Conservation (phyloP, 108 stramenopile genomes). For the Cyclotella kingstonii region DNA sequence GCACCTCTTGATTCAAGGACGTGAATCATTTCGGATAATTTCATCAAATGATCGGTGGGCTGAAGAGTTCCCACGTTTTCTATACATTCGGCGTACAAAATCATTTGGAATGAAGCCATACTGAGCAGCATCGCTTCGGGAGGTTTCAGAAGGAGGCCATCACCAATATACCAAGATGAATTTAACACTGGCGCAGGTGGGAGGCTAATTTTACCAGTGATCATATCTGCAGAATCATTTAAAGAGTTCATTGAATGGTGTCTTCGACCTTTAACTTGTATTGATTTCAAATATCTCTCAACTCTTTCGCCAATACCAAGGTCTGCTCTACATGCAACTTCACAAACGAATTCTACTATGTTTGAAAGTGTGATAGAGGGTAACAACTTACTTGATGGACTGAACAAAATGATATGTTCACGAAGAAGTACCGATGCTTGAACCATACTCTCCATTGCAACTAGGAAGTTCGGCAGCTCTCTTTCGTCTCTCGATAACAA, state of each 20-base stretch:
- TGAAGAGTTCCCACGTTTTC: neutral
- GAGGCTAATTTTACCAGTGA: slow-evolving; percentile 7
- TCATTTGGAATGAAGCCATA: slow-evolving; percentile 52
- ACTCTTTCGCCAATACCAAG: slow-evolving; percentile 71
- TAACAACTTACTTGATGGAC: slow-evolving; percentile 38
- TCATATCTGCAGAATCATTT: neutral
- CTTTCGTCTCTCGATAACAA: slow-evolving; percentile 7
- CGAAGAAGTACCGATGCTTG: slow-evolving; percentile 58
- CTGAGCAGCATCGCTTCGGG: slow-evolving; percentile 44
- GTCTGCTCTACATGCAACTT: slow-evolving; percentile 60
- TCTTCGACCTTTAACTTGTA: slow-evolving; percentile 23
- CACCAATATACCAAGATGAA: slow-evolving; percentile 79
- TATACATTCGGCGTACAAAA: slow-evolving; percentile 34
- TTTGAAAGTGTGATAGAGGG: slow-evolving; percentile 37
- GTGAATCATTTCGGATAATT: slow-evolving; percentile 41
- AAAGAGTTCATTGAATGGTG: neutral
- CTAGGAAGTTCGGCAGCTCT: slow-evolving; percentile 9
- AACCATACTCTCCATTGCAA: slow-evolving; percentile 47
- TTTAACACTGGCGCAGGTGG: slow-evolving; percentile 48
- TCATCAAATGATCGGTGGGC: slow-evolving; percentile 2
- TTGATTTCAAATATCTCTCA: slow-evolving; percentile 37
- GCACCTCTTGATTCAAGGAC: slow-evolving; percentile 59
- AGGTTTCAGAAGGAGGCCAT: slow-evolving; percentile 80
- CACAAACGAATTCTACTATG: slow-evolving; percentile 56
- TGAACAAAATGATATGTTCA: slow-evolving; percentile 46